phyloP scores from a whole-genome alignment of 306 rosid genomes.

The Vigna radiata region DNA sequence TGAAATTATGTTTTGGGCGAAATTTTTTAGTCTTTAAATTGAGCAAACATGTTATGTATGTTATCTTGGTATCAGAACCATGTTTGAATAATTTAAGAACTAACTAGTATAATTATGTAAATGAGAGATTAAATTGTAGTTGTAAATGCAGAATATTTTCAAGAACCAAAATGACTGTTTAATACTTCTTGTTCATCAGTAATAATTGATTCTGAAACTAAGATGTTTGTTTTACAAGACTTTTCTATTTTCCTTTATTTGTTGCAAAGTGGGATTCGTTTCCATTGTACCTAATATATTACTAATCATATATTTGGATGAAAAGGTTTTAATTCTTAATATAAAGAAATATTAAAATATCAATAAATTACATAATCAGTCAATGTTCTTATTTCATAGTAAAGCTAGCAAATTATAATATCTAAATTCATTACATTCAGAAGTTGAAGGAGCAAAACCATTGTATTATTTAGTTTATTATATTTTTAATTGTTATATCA shows the following conservation, averaged over 20 bases:
- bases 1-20: not conserved
- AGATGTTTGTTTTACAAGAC: not conserved
- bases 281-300: not conserved
- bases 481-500: too few species aligned
- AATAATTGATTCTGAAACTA: constrained; percentile 10
- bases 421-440: too few species aligned
- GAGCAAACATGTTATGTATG: not conserved
- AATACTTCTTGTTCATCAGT: not conserved
- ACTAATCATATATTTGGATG: not conserved
- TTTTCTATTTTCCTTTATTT: not conserved
- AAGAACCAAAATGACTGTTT: not conserved
- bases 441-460: too few species aligned
- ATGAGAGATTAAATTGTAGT: not conserved
- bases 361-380: too few species aligned
- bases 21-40: constrained; percentile 11
- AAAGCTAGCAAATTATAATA: too few species aligned
- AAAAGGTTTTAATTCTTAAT: too few species aligned
- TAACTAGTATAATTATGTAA: not conserved
- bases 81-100: constrained; percentile 24
- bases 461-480: too few species aligned
- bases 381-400: too few species aligned
- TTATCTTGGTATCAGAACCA: constrained; percentile 10
- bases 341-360: too few species aligned
- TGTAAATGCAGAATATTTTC: not conserved
- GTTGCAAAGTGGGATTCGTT: not conserved